Base-by-base conservation (phyloP, 768 basidiomycete species). In the Panaeolus papilionaceus region DNA sequence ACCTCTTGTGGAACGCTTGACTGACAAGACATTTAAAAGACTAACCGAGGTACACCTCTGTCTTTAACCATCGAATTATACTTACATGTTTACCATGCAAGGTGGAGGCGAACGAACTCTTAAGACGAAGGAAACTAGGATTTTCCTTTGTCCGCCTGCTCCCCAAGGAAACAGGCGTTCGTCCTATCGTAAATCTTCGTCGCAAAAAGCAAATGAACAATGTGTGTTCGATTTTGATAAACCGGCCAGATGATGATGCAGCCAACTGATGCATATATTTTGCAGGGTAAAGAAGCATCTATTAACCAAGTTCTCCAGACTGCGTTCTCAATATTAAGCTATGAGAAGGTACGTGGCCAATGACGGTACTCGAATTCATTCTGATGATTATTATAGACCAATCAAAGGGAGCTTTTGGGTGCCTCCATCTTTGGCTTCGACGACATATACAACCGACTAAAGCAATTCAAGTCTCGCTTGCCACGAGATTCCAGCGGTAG, bases 111-210 rank as follows among this genome's bases (percentile, higher is more conserved):
- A 81, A 85, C 58, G 87, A 88, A 66, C 84, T 94, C 42, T 78
- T 93, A 12, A 84, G 87, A n/a, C 87, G 90, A 70, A 86, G 95
- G 2, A 86, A 80, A 68, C 83, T 98, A 2, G 93, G 94, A 0
- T 95, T 89, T 74, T 94, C 95, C 0, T 93, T 92, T 70, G 89
- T 97, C 16, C 87, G 98, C 2, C 82, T 98, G 7, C 81, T 99
- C 20, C 98, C 98, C 0, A 99, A 99, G 77, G 96, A 96, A 67
- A 93, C 89, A 3, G 98, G 98, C 0, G 94, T 99, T 2, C 85
- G 98, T 38, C 96, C 96, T 0, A 97, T 99, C 68, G 93, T 98
- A 33, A 99, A 99, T 74, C 81, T 99, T 49, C 85, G 89, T 26
- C 84, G 89, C 63, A 84, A 81, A 72, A 79, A 77, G 65, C 74